Conservation (phyloP, 1,139 yeast species). For the Candida labiduridarum region DNA sequence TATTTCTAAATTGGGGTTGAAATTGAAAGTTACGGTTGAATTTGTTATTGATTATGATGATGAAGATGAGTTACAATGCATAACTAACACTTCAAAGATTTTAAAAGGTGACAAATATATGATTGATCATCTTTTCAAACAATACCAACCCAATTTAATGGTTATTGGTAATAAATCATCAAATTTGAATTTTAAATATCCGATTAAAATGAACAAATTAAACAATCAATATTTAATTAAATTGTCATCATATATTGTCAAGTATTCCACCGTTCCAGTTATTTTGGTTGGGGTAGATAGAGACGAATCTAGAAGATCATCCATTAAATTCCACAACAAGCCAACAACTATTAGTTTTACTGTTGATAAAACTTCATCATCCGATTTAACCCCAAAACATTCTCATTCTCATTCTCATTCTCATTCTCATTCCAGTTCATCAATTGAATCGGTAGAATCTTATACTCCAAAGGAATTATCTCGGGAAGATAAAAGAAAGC, state of each 20-base stretch:
- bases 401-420: background rate
- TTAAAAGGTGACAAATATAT: conserved; percentile 36
- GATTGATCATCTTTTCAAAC: conserved; percentile 39
- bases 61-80: background rate
- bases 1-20: conserved; percentile 24
- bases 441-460: conserved; percentile 19
- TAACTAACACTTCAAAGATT: conserved; percentile 9
- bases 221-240: conserved; percentile 34
- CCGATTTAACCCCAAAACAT: conserved; percentile 2
- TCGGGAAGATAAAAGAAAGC: conserved; percentile 10
- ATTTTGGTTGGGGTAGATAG: conserved; percentile 32
- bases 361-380: background rate
- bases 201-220: conserved; percentile 30
- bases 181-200: conserved; percentile 48
- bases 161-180: conserved; percentile 43
- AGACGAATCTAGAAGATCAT: background rate
- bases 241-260: conserved; percentile 32
- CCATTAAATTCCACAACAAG: background rate
- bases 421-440: conserved; percentile 6
- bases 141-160: conserved; percentile 45
- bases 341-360: conserved; percentile 10
- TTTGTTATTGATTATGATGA: conserved; percentile 38
- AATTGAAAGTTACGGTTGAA: conserved; percentile 56
- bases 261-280: conserved; percentile 42
- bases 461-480: conserved; percentile 10